These are phyloP conservation scores for Buxus sempervirens DNA, from an alignment of 164 flowering plant genomes.

Conservation along the genomic window DNA sequence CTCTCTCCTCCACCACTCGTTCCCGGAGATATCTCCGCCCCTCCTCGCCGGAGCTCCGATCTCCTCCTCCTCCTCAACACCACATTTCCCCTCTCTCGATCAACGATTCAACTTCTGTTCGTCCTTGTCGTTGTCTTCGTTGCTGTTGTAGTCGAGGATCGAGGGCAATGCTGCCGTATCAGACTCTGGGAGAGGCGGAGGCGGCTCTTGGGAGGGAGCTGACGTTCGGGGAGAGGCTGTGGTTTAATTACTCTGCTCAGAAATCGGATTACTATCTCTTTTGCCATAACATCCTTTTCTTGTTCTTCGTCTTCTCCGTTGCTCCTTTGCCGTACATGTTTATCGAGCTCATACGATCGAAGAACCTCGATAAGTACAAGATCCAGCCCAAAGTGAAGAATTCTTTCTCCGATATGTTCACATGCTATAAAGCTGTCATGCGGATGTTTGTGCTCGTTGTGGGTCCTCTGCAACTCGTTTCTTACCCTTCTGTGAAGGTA, in stretches of 20 bases:
- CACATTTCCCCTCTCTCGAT: neutral
- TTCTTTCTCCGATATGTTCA: slow-evolving; percentile 33
- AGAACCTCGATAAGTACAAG: slow-evolving; percentile 46
- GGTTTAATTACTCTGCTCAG: slow-evolving; percentile 71
- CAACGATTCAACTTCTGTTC: neutral
- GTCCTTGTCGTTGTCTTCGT: neutral
- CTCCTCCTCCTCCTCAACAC: neutral
- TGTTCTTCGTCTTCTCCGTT: slow-evolving; percentile 61
- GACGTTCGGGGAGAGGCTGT: slow-evolving; percentile 59
- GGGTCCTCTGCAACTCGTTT: slow-evolving; percentile 83
- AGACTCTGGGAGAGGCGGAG: slow-evolving; percentile 51
- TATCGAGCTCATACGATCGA: slow-evolving; percentile 35
- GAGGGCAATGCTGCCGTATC: slow-evolving; percentile 61
- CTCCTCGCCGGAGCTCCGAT: neutral
- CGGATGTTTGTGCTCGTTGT: slow-evolving; percentile 54
- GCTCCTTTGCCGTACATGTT: slow-evolving; percentile 65
- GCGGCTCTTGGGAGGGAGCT: slow-evolving; percentile 53
- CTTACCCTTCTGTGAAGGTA: slow-evolving; percentile 52
- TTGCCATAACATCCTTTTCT: slow-evolving; percentile 70
- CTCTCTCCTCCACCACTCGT: neutral
- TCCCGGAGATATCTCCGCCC: neutral
- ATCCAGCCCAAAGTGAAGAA: slow-evolving; percentile 72
- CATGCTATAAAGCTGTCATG: slow-evolving; percentile 76
- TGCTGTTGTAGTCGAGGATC: neutral
- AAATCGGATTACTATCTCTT: slow-evolving; percentile 66